Evolutionary conservation across 2,329 filamentous ascomycete species (phyloP).

Genomic region (Tolypocladium pustulatum): DNA sequence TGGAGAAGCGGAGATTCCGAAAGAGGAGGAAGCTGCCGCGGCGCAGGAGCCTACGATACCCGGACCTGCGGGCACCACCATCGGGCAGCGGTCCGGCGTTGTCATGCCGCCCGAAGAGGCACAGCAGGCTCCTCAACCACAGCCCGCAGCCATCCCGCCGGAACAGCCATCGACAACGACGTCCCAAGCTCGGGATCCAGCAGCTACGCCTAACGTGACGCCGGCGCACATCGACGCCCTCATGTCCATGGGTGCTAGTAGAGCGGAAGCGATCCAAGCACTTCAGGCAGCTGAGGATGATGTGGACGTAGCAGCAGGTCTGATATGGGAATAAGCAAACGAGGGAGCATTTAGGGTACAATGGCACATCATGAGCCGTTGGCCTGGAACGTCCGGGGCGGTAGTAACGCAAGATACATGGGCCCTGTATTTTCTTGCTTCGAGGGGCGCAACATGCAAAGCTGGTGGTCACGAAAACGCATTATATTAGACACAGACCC

Average conservation of each 20-base stretch:
- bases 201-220: constrained; percentile 28
- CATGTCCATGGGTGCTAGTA: constrained; percentile 64
- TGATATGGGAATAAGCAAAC: constrained; percentile 7
- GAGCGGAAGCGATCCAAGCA: constrained; percentile 67
- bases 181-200: constrained; percentile 14
- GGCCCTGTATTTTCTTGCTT: background rate
- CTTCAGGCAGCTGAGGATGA: constrained; percentile 77
- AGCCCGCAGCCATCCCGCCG: constrained; percentile 7
- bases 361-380: background rate
- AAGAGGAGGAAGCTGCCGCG: constrained; percentile 62
- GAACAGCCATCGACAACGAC: constrained; percentile 14
- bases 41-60: constrained; percentile 73
- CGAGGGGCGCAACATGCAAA: background rate
- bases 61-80: constrained; percentile 79
- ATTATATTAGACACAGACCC: background rate
- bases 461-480: background rate
- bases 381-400: too few species aligned
- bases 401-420: background rate
- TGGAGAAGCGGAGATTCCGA: constrained; percentile 90
- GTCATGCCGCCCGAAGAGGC: constrained; percentile 32
- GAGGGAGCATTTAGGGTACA: background rate
- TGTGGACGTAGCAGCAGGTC: constrained; percentile 48
- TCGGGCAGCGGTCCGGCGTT: constrained; percentile 74
- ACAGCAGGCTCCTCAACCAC: constrained; percentile 9
- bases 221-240: constrained; percentile 67